Conservation (phyloP, 2,329 filamentous ascomycete species). For the Xylariaceae sp. region DNA sequence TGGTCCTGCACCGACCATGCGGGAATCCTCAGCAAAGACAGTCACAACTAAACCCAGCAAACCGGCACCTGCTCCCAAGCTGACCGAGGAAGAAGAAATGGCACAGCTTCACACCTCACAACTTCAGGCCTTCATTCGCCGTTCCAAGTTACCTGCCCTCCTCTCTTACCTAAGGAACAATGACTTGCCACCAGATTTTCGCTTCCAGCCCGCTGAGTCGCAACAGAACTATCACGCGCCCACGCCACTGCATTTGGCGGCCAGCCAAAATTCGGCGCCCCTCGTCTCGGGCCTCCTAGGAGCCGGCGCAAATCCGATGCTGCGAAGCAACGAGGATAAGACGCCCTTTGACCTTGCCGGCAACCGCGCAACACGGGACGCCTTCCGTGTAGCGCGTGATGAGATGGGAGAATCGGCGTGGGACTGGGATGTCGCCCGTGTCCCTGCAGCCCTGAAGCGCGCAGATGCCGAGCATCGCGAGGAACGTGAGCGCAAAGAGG, state of each 20-base stretch:
- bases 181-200: slow-evolving; percentile 64
- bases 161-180: slow-evolving; percentile 81
- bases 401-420: slow-evolving; percentile 74
- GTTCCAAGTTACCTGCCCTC: slow-evolving; percentile 83
- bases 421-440: slow-evolving; percentile 72
- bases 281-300: slow-evolving; percentile 74
- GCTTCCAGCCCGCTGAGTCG: slow-evolving; percentile 64
- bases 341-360: slow-evolving; percentile 83
- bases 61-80: slow-evolving; percentile 56
- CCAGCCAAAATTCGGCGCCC: slow-evolving; percentile 72
- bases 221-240: slow-evolving; percentile 74
- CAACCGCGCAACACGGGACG: slow-evolving; percentile 79
- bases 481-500: slow-evolving; percentile 65
- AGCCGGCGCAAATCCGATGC: slow-evolving; percentile 67
- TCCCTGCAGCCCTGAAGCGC: slow-evolving; percentile 68
- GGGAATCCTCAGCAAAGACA: slow-evolving; percentile 36
- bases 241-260: slow-evolving; percentile 80
- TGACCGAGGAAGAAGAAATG: slow-evolving; percentile 78
- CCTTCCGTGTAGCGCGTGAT: slow-evolving; percentile 81
- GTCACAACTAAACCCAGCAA: slow-evolving; percentile 45
- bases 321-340: slow-evolving; percentile 70
- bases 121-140: slow-evolving; percentile 78
- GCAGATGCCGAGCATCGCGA: slow-evolving; percentile 66
- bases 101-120: slow-evolving; percentile 82
- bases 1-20: slow-evolving; percentile 56